Base-by-base conservation (phyloP, 2,329 filamentous ascomycete species). In the Verticillium tricorpus region DNA sequence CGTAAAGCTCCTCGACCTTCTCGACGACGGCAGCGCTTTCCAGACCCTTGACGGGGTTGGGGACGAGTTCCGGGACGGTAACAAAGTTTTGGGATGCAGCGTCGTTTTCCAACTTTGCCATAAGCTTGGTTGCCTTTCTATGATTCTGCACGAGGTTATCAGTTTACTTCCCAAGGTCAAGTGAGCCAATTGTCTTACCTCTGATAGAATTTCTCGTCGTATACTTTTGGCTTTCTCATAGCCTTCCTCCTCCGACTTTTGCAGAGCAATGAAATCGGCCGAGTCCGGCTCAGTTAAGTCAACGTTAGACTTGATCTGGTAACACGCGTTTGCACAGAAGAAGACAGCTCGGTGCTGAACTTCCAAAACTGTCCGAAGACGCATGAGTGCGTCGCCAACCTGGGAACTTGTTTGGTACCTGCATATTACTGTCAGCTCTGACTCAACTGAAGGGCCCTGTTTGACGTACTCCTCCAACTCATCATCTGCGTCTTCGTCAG, bases 301-400 rank as follows among this genome's bases (percentile, higher is more conserved):
- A 55, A 84, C 73, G 61, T 93, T 85, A 0, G 86, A 85, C 70
- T 93, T 95, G 64, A 96, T 90, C 70, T 97, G 92, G 70, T 88
- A 97, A 67, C 89, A 88, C 0, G 88, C 89, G 67, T 93, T 97
- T 15, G 89, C 92, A 31, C 89, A 89, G 70, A 96, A 97, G 76
- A 97, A 97, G 1, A 86, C 82, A 34, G 89, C 92, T 66, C 89
- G 87, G 72, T 97, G 94, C 64, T 94, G 84, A 54, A 96, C 75
- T 70, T 96, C 92, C 19, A 97, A 78, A 2, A 91, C 88, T 22
- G 81, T 82, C 11, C 92, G 88, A 25, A 97, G 78, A 54, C 87
- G 84, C 60, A 88, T 85, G 37, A 88, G 85, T 58, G 84, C 82
- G 40, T 86, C 82, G 57, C 82, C 79, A 28, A 91, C 68, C 19